Conservation (phyloP, 495 filamentous ascomycete genomes). For the Penicillium arizonense region DNA sequence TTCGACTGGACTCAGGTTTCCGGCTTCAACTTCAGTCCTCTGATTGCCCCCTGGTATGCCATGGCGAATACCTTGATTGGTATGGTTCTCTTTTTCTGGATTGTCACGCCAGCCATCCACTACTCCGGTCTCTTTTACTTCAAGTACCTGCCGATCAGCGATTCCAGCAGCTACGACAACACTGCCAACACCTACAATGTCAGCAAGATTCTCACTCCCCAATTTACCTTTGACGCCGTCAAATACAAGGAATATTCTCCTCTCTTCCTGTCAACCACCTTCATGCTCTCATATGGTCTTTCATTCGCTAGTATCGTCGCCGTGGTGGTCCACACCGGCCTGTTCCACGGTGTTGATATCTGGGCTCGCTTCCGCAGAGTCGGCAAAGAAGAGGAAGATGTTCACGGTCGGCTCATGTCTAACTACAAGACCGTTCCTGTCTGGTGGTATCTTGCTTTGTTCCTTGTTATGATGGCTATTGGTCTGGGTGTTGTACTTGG, state of each 20-base stretch:
- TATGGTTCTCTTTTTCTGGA: slow-evolving; percentile 51
- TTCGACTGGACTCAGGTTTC: slow-evolving; percentile 71
- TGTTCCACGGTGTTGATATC: slow-evolving; percentile 57
- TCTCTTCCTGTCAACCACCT: slow-evolving; percentile 59
- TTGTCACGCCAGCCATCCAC: slow-evolving; percentile 51
- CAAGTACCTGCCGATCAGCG: slow-evolving; percentile 55
- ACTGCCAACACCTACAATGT: slow-evolving; percentile 52
- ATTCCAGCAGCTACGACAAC: slow-evolving; percentile 58
- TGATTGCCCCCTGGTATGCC: slow-evolving; percentile 69
- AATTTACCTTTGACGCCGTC: slow-evolving; percentile 51
- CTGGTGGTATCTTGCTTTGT: slow-evolving; percentile 60
- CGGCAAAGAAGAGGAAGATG: slow-evolving; percentile 59
- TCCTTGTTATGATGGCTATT: slow-evolving; percentile 49
- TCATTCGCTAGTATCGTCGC: slow-evolving; percentile 59
- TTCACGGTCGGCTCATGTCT: slow-evolving; percentile 62
- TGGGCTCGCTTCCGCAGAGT: slow-evolving; percentile 47
- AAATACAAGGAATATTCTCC: slow-evolving; percentile 60
- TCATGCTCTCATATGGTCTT: slow-evolving; percentile 57
- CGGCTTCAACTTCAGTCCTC: slow-evolving; percentile 62
- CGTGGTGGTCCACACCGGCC: slow-evolving; percentile 51
- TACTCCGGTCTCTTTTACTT: slow-evolving; percentile 51
- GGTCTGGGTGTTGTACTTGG: slow-evolving; percentile 50
- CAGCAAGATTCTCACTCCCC: slow-evolving; percentile 48
- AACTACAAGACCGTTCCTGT: slow-evolving; percentile 58
- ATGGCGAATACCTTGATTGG: slow-evolving; percentile 58